Percentiles rank a stretch among this genome's conserved stretches.
Conservation (phyloP, 2,329 filamentous ascomycete species). For the Xylariaceae sp. region DNA sequence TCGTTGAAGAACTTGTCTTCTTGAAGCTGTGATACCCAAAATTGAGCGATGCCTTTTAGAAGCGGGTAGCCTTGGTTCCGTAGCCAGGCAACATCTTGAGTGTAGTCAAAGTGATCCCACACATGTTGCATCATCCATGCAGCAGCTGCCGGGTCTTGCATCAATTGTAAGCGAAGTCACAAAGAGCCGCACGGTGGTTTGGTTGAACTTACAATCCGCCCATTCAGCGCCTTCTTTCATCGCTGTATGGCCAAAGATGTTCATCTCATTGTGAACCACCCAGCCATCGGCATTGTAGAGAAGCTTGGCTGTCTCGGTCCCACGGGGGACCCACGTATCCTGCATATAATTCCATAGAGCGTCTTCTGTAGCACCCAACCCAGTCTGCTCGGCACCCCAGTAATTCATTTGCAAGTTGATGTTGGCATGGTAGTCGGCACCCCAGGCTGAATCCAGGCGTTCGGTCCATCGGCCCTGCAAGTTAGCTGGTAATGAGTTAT, state of each 20-base stretch:
- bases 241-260: conserved; percentile 63
- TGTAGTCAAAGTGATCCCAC: conserved; percentile 63
- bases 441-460: conserved; percentile 52
- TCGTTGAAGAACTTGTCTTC: conserved; percentile 57
- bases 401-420: conserved; percentile 70
- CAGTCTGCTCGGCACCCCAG: conserved; percentile 62
- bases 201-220: conserved; percentile 37
- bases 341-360: conserved; percentile 61
- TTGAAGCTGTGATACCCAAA: conserved; percentile 62
- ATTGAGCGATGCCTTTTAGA: conserved; percentile 59
- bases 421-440: conserved; percentile 63
- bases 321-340: conserved; percentile 60
- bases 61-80: conserved; percentile 57
- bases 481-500: conserved; percentile 60
- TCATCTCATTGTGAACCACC: conserved; percentile 64
- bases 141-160: conserved; percentile 51
- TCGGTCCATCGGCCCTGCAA: conserved; percentile 64
- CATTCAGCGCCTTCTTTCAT: conserved; percentile 42
- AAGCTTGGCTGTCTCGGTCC: conserved; percentile 57
- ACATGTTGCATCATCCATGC: conserved; percentile 69
- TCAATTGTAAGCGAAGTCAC: conserved; percentile 1
- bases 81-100: conserved; percentile 55
- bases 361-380: conserved; percentile 52
- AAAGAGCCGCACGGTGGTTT: background rate
- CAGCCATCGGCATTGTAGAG: conserved; percentile 63